Evolutionary conservation across 805 yeast genomes (phyloP), one percentile per base, ranked within the genome.

Genomic region (Brettanomyces custersianus): DNA sequence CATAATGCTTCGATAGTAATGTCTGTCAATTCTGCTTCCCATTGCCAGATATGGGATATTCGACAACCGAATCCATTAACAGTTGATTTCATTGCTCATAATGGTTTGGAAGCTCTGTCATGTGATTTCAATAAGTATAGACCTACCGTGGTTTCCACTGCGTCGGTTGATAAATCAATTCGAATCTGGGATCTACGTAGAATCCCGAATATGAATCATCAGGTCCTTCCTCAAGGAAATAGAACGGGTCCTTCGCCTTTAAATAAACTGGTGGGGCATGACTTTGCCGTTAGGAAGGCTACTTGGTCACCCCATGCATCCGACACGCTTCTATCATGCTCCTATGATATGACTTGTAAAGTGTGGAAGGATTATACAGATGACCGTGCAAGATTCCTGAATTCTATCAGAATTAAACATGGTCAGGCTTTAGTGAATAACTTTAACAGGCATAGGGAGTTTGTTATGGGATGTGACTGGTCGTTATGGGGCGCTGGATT

Each of bases 401-500:
- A 72, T 39, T 28, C 40, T 13, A 71, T 70, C 34, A 60, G 69
- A 43, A 43, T 68, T 28, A 65, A 59, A 35, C 66, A 65, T 31
- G 66, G 69, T 15, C 63, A 63, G 17, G 81, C 82, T 0, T 64
- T 78, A 25, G 59, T 66, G 25, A 73, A 72, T 6, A 68, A 70
- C 13, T 84, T 86, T 65, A 65, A 70, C 17, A 60, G 59, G 36
- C 97, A 92, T 60, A 69, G 75, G 20, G 98, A 90, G 63, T 90
- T 90, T 61, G 96, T 82, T 2, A 74, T 83, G 47, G 96, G 94
- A 13, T 81, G 88, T 44, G 97, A 92, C 62, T 92, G 95, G 83
- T 80, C 94, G 45, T 59, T 92, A 35, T 90, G 96, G 96, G 98
- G 97, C 3, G 79, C 77, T 46, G 96, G 96, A 1, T 88, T 92